Conservation (phyloP, 345 rosid genomes). For the Microthlaspi erraticum region DNA sequence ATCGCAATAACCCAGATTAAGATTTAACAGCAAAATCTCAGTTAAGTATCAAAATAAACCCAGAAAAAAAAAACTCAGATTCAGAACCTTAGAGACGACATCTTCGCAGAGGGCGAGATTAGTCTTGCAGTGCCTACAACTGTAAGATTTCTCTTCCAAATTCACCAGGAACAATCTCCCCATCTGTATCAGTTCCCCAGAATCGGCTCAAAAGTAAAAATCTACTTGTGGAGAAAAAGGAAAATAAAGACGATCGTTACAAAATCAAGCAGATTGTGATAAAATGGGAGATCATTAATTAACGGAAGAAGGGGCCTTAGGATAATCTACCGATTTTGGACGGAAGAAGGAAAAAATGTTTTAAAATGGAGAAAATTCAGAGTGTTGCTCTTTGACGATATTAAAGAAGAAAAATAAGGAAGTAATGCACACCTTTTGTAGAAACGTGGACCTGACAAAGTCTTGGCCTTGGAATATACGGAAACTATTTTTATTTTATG, state of each 20-base stretch:
- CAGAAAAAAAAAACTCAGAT: conserved; percentile 17
- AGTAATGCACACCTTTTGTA: conserved; percentile 2
- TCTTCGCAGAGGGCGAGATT: conserved; percentile 62
- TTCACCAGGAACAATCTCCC: conserved; percentile 70
- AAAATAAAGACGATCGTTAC: conserved; percentile 11
- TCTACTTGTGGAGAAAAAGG: neutral
- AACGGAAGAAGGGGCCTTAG: conserved; percentile 21
- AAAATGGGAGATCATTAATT: conserved; percentile 24
- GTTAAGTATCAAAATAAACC: neutral
- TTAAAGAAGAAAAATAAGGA: neutral
- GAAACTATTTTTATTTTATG: conserved; percentile 11
- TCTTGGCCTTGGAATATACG: conserved; percentile 36
- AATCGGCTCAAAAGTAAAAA: conserved; percentile 4
- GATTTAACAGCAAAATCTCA: conserved; percentile 10
- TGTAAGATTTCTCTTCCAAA: conserved; percentile 65
- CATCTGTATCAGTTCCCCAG: conserved; percentile 45
- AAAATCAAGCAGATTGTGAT: neutral
- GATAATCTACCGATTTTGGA: conserved; percentile 8
- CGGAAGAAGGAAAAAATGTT: neutral
- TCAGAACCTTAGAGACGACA: conserved; percentile 68
- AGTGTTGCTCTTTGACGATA: conserved; percentile 17
- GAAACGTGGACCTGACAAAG: conserved; percentile 38
- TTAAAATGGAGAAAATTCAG: conserved; percentile 15
- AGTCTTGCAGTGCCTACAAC: conserved; percentile 75
- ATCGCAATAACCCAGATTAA: conserved; percentile 35